Percentiles rank a stretch among this genome's conserved stretches.
Evolutionary conservation across 1,284 basidiomycete species (phyloP).

Genomic region (Fomitopsis schrenkii): DNA sequence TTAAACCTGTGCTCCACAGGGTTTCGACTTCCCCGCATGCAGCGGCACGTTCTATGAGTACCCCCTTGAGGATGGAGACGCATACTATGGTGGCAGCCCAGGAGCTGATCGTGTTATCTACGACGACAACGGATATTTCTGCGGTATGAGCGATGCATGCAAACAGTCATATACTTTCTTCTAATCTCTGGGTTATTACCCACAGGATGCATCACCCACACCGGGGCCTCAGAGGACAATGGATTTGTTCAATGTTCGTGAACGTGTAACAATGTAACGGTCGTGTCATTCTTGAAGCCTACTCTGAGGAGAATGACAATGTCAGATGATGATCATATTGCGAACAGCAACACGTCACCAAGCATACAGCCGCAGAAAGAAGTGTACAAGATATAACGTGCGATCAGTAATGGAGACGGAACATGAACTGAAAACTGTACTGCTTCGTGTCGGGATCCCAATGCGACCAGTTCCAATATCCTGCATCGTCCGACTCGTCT

Average conservation of each 20-base stretch:
- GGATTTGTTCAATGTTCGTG: slow-evolving; percentile 29
- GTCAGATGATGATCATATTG: not conserved
- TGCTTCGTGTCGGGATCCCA: slow-evolving; percentile 98
- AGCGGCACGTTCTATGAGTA: slow-evolving; percentile 30
- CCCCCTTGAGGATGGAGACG: slow-evolving; percentile 26
- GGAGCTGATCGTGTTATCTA: slow-evolving; percentile 39
- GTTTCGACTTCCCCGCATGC: slow-evolving; percentile 27
- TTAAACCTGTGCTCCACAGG: slow-evolving; percentile 14
- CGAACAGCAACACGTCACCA: not conserved
- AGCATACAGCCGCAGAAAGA: slow-evolving; percentile 2
- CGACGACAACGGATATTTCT: slow-evolving; percentile 29
- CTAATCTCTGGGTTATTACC: not conserved
- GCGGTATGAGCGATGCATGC: slow-evolving; percentile 23
- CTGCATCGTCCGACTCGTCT: slow-evolving; percentile 86
- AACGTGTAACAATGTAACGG: slow-evolving; percentile 13
- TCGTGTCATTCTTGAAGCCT: not conserved
- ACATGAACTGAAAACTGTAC: slow-evolving; percentile 94
- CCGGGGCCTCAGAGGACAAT: slow-evolving; percentile 30
- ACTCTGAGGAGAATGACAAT: not conserved
- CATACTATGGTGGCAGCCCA: slow-evolving; percentile 32
- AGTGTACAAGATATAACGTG: not conserved
- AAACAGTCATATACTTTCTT: not conserved
- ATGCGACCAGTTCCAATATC: slow-evolving; percentile 93
- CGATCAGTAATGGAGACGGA: slow-evolving; percentile 58
- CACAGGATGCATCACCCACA: slow-evolving; percentile 34